Evolutionary conservation across 169 alveolate species (phyloP), one percentile per base, ranked within the genome.

Genomic region (Toxoplasma gondii): DNA sequence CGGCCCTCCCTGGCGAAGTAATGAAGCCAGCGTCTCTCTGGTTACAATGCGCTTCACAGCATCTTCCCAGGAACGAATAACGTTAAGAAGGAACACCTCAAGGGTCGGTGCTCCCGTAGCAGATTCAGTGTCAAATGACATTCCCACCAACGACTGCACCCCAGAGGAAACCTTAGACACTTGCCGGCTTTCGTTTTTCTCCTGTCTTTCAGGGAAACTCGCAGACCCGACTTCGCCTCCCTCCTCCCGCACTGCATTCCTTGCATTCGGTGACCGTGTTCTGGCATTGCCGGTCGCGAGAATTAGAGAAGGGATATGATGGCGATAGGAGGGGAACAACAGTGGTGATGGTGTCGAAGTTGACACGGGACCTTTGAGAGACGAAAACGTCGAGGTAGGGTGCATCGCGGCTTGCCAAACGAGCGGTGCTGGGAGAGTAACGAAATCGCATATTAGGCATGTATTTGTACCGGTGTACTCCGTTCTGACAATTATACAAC

Each of bases 401-500:
- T 10, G 45, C 43, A 45, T 45, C 45, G 86, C 44, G 27, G 86
- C 86, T 38, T 78, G 86, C 86, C 86, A 78, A 19, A 78, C 86
- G 39, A 78, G 39, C 9, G 86, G n/a, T n/a, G 45, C 86, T 16
- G 86, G 86, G 19, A 78, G 86, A 27, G 86, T 38, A n/a, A 78
- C 86, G 86, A 78, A 78, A n/a, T 78, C 86, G 45, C 86, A 78
- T 24, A 38, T 78, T 16, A 78, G 9, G 24, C 10, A 16, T 16
- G 86, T 38, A n/a, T n/a, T 38, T 17, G 86, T 78, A 36, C 86
- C 86, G 45, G 39, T 38, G 45, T 36, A 78, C 49, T 78, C 49
- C 27, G 86, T 78, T n/a, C 86, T 41, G 86, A 78, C 86, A 27
- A 45, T 78, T 38, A 78, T 36, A n/a, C 86, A 78, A n/a, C 86